These are phyloP conservation scores for Byssochlamys sp. DNA, from an alignment of 2,329 filamentous ascomycete genomes.

Conservation along the genomic window DNA sequence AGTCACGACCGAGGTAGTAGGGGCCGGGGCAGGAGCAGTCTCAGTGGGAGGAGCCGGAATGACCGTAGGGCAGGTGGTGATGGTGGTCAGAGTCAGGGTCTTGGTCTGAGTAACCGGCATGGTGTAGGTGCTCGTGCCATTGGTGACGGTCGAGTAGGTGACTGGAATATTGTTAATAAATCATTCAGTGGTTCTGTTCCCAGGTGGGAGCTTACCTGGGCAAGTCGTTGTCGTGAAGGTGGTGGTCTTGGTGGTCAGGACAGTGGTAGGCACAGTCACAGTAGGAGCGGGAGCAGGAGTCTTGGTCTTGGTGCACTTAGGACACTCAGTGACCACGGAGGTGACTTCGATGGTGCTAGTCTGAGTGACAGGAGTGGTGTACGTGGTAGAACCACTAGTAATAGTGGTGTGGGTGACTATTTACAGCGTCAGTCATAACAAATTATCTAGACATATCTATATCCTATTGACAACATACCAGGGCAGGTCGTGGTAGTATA, in stretches of 20 bases:
- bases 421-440: neutral
- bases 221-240: neutral
- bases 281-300: conserved; percentile 1
- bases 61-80: neutral
- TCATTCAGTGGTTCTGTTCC: neutral
- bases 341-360: conserved; percentile 7
- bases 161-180: neutral
- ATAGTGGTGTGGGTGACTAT: conserved; percentile 4
- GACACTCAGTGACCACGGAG: conserved; percentile 1
- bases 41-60: neutral
- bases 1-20: neutral
- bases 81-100: neutral
- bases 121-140: neutral
- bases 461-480: conserved; percentile 1
- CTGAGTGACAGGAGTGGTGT: conserved; percentile 4
- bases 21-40: conserved; percentile 41
- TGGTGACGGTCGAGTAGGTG: neutral
- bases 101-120: neutral
- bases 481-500: conserved; percentile 6
- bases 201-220: neutral
- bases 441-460: neutral
- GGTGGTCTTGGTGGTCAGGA: neutral
- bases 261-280: neutral
- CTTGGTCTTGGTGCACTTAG: neutral
- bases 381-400: conserved; percentile 4